Evolutionary conservation across 192 early-diverging fungal genomes (phyloP).

Genomic region (Coemansia sp.): DNA sequence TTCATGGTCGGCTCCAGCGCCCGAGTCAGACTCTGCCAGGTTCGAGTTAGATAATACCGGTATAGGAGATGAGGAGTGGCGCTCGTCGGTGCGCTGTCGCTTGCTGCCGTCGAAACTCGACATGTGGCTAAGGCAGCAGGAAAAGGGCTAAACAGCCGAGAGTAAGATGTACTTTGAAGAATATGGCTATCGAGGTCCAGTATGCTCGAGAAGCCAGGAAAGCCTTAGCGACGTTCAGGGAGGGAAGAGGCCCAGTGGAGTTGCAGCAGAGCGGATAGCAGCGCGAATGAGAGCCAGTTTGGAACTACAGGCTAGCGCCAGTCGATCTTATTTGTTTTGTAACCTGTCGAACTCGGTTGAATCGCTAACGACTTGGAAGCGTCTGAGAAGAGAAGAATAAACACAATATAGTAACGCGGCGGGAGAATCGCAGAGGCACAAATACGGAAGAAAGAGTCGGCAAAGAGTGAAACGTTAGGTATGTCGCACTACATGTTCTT

Average conservation of each 20-base stretch:
- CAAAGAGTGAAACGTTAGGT: background rate
- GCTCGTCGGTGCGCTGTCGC: constrained; percentile 49
- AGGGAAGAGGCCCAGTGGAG: background rate
- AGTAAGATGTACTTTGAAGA: background rate
- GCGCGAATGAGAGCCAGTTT: background rate
- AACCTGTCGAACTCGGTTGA: background rate
- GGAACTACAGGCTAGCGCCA: background rate
- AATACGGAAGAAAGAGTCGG: background rate
- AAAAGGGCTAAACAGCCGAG: background rate
- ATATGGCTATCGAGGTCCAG: background rate
- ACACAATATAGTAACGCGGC: background rate
- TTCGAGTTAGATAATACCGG: background rate
- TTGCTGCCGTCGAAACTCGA: constrained; percentile 46
- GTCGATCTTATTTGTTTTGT: constrained; percentile 3
- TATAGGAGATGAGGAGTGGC: constrained; percentile 15
- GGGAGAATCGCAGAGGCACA: background rate
- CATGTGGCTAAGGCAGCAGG: constrained; percentile 26
- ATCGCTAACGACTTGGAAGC: background rate
- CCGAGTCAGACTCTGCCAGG: background rate
- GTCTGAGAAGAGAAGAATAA: background rate
- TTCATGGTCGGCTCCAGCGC: background rate
- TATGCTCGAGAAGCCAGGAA: background rate
- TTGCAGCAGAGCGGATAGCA: background rate
- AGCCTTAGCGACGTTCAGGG: background rate
- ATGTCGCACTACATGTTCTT: constrained; percentile 6